Conservation (phyloP, 2,329 filamentous ascomycete species). For the Phaeosphaeria sp. region DNA sequence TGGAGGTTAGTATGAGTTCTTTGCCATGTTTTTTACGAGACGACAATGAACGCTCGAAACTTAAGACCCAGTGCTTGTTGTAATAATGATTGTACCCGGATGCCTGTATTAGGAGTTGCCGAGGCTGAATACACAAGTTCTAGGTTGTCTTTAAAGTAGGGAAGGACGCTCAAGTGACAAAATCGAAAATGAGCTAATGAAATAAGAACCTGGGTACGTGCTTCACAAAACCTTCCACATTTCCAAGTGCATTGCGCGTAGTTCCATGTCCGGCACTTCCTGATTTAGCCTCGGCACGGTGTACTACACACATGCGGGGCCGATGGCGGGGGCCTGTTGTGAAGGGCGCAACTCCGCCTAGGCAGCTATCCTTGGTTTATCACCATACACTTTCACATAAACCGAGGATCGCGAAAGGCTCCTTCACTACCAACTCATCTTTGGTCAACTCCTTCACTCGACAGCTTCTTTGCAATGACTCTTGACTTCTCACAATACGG, state of each 20-base stretch:
- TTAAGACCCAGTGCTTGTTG: no score
- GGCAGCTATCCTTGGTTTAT: neutral
- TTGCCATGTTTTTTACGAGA: conserved; percentile 10
- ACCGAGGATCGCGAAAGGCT: no score
- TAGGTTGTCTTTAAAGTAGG: no score
- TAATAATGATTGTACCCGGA: no score
- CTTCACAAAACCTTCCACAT: neutral
- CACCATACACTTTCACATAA: neutral
- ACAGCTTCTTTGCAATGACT: conserved; percentile 7
- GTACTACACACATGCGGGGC: neutral
- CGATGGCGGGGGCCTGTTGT: neutral
- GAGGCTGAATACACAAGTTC: no score
- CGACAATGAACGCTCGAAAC: no score
- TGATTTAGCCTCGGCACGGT: neutral
- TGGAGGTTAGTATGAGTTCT: conserved; percentile 34
- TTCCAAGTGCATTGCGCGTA: neutral
- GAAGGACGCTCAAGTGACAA: no score
- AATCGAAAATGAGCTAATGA: neutral
- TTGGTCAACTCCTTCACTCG: no score
- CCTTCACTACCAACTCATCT: no score
- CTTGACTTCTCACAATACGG: conserved; percentile 39
- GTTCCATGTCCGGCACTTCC: neutral
- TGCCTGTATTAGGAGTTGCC: no score
- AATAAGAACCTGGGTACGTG: neutral
- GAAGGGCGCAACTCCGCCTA: neutral